Evolutionary conservation across 805 yeast species (phyloP).

Genomic region (Candida chilensis): DNA sequence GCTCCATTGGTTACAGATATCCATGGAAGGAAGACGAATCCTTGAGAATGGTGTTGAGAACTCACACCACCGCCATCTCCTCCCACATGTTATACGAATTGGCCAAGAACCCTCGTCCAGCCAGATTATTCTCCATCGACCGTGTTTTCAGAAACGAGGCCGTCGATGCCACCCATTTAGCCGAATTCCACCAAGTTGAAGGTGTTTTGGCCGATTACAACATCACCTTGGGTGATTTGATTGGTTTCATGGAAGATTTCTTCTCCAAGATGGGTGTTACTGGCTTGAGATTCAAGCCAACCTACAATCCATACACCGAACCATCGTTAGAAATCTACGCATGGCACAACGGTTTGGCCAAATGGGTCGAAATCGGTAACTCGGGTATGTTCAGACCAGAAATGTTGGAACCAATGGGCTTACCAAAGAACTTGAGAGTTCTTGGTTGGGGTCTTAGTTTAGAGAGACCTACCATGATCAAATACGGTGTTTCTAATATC

Average conservation of each 20-base stretch:
- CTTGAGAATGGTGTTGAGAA: conserved; percentile 84
- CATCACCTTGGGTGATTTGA: conserved; percentile 89
- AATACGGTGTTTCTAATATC: conserved; percentile 90
- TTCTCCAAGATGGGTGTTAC: conserved; percentile 96
- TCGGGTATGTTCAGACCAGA: conserved; percentile 99
- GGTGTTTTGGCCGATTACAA: conserved; percentile 98
- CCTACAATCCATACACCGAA: conserved; percentile 98
- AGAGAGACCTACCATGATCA: conserved; percentile 99
- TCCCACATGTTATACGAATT: conserved; percentile 79
- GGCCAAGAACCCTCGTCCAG: conserved; percentile 83
- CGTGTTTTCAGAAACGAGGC: conserved; percentile 99
- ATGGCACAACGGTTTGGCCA: conserved; percentile 87
- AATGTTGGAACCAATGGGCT: conserved; percentile 97
- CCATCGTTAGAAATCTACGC: conserved; percentile 97
- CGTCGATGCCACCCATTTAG: conserved; percentile 97
- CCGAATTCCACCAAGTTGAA: conserved; percentile 98
- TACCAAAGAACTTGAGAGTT: conserved; percentile 89
- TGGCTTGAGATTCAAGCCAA: conserved; percentile 93
- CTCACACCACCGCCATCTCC: conserved; percentile 95
- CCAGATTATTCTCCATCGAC: conserved; percentile 90
- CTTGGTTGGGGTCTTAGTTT: conserved; percentile 96
- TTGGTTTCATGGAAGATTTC: conserved; percentile 97
- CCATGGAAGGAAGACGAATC: conserved; percentile 95
- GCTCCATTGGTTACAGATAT: conserved; percentile 96
- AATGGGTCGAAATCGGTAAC: conserved; percentile 99